Evolutionary conservation across 345 rosid species (phyloP), one percentile per base, ranked within the genome.

Genomic region (Hevea brasiliensis): DNA sequence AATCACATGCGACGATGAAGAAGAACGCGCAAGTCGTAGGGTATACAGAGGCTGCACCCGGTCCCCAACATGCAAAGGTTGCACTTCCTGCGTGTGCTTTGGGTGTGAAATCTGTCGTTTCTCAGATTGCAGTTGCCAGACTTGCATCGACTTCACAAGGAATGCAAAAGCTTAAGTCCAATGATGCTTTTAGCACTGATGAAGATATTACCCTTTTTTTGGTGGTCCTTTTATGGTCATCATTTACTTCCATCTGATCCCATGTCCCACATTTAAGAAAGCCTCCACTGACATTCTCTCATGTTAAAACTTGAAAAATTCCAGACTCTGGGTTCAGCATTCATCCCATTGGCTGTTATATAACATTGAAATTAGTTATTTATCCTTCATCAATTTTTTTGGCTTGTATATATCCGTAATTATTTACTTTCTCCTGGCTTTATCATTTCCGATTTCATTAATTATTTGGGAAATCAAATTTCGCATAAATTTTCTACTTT

Each of bases 21-120:
- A 88, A 74, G 84, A 85, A 72, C 82, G 98, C 67, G 94, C 86
- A 40, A 92, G 97, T 69, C 88, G 99, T 61, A 89, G 89, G 82
- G 94, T 87, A 12, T 95, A 91, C 76, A 81, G 93, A 79, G 97
- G 99, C 23, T 96, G 99, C 81, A 75, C 74, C 66, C 87, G 93
- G 17, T 86, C 96, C 23, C 90, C 90, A 7, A 84, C 96, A 11
- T 95, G 99, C 85, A 88, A 89, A 77, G 98, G 99, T 4, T 95
- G 99, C 87, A 95, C 98, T 40, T 89, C 98, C 47, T 95, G 98
- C 48, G 98, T 95, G 37, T 95, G 99, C 85, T 92, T 92, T 24
- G 99, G 99, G 55, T 91, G 99, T 68, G 89, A 86, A 32, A 83
- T 89, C 73, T 92, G 99, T 58, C 96, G 98, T 13, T 92, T 91